Evolutionary conservation across 75 land plant genomes (phyloP), one percentile per base, ranked within the genome.

Genomic region (Picea sitchensis): DNA sequence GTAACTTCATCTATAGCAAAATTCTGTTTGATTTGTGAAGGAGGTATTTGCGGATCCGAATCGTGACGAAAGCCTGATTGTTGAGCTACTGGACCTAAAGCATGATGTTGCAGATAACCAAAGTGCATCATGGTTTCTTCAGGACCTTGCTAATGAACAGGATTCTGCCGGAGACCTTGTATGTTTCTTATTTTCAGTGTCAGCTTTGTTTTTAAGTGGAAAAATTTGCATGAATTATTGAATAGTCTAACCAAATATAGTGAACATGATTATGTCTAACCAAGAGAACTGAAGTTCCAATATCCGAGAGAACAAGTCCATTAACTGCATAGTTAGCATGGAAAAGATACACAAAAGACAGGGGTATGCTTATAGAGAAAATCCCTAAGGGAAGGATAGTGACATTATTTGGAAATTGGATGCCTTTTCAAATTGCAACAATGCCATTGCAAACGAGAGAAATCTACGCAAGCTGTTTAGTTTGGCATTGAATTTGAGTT

Each of bases 61-160:
- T 18, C 91, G 98, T 1, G 98, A 96, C 63, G 99, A 96, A 80
- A 95, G 99, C 79, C 69, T 96, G 58, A 86, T 96, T n/a, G 78
- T 96, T 75, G 98, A 96, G 94, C 86, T 94, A 30, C 61, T 96
- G 58, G 99, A 96, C 65, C 88, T 87, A 34, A 95, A 96, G 83
- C 61, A 81, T 79, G 91, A 90, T 59, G 90, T 96, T 21, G 80
- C 63, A 20, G 99, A 96, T 82, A 65, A 72, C 61, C 90, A 82
- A 15, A 96, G 99, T 84, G 98, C 99, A 60, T 58, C 65, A 4
- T 95, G 98, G 94, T 96, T 94, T 82, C 81, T 95, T 68, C 91
- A 84, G 67, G 99, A 96, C 76, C 89, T 96, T 65, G 93, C 99
- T 32, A 73, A 23, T 75, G 99, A 96, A 79, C 98, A 94, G 81